Evolutionary conservation across 2,329 filamentous ascomycete species (phyloP).

Genomic region (Atkinsonella hypoxylon): DNA sequence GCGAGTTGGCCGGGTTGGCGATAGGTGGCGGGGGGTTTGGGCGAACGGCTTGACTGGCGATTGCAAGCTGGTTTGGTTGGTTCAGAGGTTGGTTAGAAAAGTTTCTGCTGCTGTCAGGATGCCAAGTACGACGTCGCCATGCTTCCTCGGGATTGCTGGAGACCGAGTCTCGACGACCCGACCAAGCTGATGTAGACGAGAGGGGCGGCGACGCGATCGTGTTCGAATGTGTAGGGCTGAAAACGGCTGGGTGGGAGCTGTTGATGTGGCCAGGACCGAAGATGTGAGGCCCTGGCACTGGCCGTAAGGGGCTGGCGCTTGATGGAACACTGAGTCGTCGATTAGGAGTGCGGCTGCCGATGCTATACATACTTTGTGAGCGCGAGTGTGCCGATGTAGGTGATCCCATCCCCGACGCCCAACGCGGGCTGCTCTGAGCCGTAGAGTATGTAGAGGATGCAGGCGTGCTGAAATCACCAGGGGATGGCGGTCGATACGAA

Average conservation of each 20-base stretch:
- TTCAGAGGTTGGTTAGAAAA: constrained; percentile 42
- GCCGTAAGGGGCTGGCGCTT: constrained; percentile 60
- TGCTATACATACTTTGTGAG: constrained; percentile 58
- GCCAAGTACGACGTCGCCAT: constrained; percentile 80
- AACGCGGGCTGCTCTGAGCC: constrained; percentile 65
- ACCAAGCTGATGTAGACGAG: constrained; percentile 47
- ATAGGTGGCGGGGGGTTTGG: constrained; percentile 40
- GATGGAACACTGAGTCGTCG: constrained; percentile 77
- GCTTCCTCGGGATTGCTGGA: constrained; percentile 57
- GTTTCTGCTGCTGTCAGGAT: constrained; percentile 62
- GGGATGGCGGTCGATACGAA: constrained; percentile 51
- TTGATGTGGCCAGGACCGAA: constrained; percentile 42
- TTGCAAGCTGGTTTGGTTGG: constrained; percentile 61
- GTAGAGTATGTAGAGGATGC: constrained; percentile 74
- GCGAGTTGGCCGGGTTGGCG: constrained; percentile 34
- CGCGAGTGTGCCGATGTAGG: constrained; percentile 58
- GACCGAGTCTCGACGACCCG: constrained; percentile 49
- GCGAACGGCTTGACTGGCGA: constrained; percentile 54
- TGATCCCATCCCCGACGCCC: constrained; percentile 57
- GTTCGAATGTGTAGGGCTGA: constrained; percentile 45
- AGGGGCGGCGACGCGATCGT: constrained; percentile 57
- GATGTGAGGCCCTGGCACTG: constrained; percentile 45
- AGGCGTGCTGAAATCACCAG: constrained; percentile 68
- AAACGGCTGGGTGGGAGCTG: constrained; percentile 41
- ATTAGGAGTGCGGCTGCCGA: constrained; percentile 51